Conservation (phyloP, 176 grass and related monocot species). For the Carex kokanica region DNA sequence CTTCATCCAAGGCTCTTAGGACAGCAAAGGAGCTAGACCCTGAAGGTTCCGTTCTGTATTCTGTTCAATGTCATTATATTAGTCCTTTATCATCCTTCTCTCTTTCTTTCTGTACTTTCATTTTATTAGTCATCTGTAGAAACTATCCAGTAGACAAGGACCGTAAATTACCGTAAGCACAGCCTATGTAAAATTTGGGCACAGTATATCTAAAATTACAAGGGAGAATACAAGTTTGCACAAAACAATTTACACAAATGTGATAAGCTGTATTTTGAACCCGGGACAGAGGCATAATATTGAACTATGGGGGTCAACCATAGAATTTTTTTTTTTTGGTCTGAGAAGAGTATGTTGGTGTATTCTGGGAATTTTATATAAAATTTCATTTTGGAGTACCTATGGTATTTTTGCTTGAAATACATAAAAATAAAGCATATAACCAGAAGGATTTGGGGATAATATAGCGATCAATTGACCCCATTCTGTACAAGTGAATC, state of each 20-base stretch:
- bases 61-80: background rate
- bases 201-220: background rate
- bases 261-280: background rate
- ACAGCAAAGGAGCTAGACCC: constrained; percentile 68
- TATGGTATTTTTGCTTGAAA: constrained; percentile 1
- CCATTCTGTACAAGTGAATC: background rate
- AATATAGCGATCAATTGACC: background rate
- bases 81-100: background rate
- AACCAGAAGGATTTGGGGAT: background rate
- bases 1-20: constrained; percentile 69
- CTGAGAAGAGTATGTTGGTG: background rate
- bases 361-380: background rate
- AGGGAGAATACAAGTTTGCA: background rate
- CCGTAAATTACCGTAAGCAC: background rate
- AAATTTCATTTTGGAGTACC: background rate
- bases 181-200: background rate
- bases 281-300: background rate
- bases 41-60: constrained; percentile 42
- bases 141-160: background rate
- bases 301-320: background rate
- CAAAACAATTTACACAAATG: background rate
- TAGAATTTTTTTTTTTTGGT: background rate
- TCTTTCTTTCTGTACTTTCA: background rate
- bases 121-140: background rate
- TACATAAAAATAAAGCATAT: background rate